Conservation (phyloP, 352 stramenopile species). For the Globisporangium nagaii region DNA sequence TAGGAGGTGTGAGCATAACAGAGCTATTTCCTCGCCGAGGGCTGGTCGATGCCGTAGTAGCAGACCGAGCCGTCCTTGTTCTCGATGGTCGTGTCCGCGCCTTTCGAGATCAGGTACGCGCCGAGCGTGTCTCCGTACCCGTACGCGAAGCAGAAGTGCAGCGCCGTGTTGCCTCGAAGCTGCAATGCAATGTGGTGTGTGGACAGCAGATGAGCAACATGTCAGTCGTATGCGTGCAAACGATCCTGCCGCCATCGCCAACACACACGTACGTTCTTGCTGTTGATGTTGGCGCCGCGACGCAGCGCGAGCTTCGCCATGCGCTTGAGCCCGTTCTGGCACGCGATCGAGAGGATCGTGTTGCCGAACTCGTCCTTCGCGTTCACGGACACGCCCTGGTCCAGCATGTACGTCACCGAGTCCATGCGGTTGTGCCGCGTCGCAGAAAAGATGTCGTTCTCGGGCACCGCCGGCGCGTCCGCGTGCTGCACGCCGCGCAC, state of each 20-base stretch:
- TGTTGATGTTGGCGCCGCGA: slow-evolving; percentile 85
- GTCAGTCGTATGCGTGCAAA: not conserved
- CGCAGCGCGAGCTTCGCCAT: slow-evolving; percentile 84
- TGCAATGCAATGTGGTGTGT: slow-evolving; percentile 11
- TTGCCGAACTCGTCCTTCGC: slow-evolving; percentile 76
- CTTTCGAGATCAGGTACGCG: slow-evolving; percentile 87
- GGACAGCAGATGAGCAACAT: not conserved
- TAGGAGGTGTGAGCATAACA: not conserved
- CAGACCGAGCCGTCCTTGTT: slow-evolving; percentile 67
- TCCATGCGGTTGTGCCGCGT: slow-evolving; percentile 80
- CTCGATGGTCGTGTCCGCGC: slow-evolving; percentile 57
- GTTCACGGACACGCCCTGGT: slow-evolving; percentile 79
- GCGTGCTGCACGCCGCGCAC: slow-evolving; percentile 5
- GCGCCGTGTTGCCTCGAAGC: slow-evolving; percentile 80
- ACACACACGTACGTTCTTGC: slow-evolving; percentile 49
- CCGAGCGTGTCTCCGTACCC: slow-evolving; percentile 84
- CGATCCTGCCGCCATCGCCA: not conserved
- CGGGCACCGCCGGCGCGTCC: slow-evolving; percentile 16
- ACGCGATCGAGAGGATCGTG: slow-evolving; percentile 83
- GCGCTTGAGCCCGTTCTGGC: slow-evolving; percentile 89
- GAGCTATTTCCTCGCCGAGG: slow-evolving; percentile 22
- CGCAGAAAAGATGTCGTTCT: slow-evolving; percentile 86
- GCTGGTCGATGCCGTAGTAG: slow-evolving; percentile 56
- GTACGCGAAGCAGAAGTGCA: slow-evolving; percentile 90
- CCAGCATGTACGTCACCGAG: slow-evolving; percentile 81